Conservation (phyloP, 73 alveolate species). For the Paramecium octaurelia region DNA sequence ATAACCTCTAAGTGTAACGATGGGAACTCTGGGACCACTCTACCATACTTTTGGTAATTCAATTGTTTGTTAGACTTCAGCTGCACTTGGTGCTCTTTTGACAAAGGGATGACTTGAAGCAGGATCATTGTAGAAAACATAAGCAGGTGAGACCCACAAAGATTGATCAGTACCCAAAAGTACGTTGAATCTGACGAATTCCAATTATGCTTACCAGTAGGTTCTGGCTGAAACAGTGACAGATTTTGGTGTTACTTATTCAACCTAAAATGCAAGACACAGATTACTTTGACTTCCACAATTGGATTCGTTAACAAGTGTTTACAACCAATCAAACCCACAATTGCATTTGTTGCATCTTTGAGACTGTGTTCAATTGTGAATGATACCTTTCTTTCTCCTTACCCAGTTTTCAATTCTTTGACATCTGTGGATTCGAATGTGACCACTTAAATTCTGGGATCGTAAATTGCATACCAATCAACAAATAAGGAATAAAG, state of each 20-base stretch:
- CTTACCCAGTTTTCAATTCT: background rate
- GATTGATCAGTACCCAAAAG: background rate
- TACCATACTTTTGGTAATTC: conserved; percentile 11
- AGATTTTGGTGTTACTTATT: background rate
- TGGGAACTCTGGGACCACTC: background rate
- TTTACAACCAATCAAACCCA: background rate
- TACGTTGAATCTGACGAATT: background rate
- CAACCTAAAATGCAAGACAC: background rate
- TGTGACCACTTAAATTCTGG: background rate
- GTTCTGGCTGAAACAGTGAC: background rate
- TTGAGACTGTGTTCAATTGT: background rate
- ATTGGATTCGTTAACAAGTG: conserved; percentile 17
- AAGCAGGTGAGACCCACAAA: background rate
- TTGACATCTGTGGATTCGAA: background rate
- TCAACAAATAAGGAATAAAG: background rate
- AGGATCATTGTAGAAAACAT: background rate
- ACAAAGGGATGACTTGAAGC: conserved; percentile 7
- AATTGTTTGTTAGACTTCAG: background rate
- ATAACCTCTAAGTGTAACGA: background rate
- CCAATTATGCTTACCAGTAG: background rate
- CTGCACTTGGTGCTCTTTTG: conserved; percentile 1
- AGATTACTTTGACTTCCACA: background rate
- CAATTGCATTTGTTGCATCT: background rate
- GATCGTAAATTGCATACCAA: conserved; percentile 24
- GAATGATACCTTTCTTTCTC: background rate